Percentiles rank a stretch among this genome's conserved stretches.
phyloP scores from a whole-genome alignment of 1,284 basidiomycete species.

The Microbotryum silenes-acaulis region DNA sequence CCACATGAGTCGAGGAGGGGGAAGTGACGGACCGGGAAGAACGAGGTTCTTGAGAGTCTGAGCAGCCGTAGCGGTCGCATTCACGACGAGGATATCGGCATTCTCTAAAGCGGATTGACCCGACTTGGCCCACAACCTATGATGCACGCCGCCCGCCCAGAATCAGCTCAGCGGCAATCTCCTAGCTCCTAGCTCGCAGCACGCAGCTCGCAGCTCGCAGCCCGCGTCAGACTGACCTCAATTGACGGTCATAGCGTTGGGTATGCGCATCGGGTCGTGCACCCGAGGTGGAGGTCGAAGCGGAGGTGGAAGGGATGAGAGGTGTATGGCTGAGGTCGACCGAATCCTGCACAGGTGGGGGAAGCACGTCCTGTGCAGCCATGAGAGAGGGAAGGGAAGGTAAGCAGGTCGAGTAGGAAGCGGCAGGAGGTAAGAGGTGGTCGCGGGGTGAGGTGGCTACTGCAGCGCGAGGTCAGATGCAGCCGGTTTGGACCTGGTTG shows the following conservation, averaged over 20 bases:
- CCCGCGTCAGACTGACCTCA: conserved; percentile 51
- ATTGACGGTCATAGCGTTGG: conserved; percentile 81
- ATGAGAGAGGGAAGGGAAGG: background rate
- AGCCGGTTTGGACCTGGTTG: too few species aligned
- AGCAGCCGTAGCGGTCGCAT: conserved; percentile 69
- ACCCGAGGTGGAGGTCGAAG: background rate
- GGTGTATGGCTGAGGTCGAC: conserved; percentile 3
- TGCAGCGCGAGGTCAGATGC: too few species aligned
- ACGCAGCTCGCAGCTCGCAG: too few species aligned
- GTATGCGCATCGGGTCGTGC: conserved; percentile 69
- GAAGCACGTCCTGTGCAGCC: conserved; percentile 5
- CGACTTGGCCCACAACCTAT: conserved; percentile 79
- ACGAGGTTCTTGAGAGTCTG: conserved; percentile 91
- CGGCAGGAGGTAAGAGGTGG: too few species aligned
- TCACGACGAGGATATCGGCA: conserved; percentile 71
- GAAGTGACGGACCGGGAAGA: conserved; percentile 55
- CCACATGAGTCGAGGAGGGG: background rate
- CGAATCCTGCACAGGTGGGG: conserved; percentile 19
- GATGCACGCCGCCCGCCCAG: too few species aligned
- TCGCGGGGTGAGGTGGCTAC: too few species aligned
- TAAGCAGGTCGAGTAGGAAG: too few species aligned
- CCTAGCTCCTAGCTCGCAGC: too few species aligned
- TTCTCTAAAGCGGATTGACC: conserved; percentile 88
- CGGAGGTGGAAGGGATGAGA: background rate
- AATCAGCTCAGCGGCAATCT: too few species aligned